Base-by-base conservation (phyloP, 2,329 filamentous ascomycete species). In the Cladorrhinum sp. region DNA sequence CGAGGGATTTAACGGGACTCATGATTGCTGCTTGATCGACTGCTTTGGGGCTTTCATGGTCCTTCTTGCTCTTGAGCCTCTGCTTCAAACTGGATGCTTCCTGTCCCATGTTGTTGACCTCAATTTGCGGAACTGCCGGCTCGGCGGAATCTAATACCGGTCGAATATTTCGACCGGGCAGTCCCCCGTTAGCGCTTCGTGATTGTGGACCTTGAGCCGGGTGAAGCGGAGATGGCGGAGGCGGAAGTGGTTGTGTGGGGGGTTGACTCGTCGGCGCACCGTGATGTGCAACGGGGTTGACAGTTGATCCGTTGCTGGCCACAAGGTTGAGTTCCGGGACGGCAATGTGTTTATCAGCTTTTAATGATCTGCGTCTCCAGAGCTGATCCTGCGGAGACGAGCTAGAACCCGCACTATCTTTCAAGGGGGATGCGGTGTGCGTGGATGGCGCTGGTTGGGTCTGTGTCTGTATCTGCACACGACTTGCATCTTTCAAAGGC, bases 311-410 rank as follows among this genome's bases (percentile, higher is more conserved):
- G 71, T 82, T 76, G 59, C 79, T 83, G 46, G 72, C 68, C 54
- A 77, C 69, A 58, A 85, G 73, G 62, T 80, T 80, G 55, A 85
- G 76, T 60, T 79, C 76, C 8, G 80, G 71, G 3, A 84, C 74
- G 52, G 79, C 76, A 33, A 80, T 69, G 62, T 72, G 77, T 57
- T 75, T 74, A 58, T 83, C 79, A 58, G 74, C 75, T 68, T 80
- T 84, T 24, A 78, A 72, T 14, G 81, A 82, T 51, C 82, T 78
- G 57, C 82, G 76, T 60, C 77, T 76, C 82, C 81, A 84, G 30
- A 79, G 73, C 63, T 78, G 73, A 21, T 62, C 65, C 33, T 66
- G 63, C 24, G 66, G 63, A 18, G 65, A 65, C 30, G 57, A 52
- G 51, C 36, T n/a, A 16, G 36, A n/a, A n/a, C 36, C 16, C 10